Evolutionary conservation across 208 protist genomes (phyloP).

Genomic region (Crithidia acanthocephali): DNA sequence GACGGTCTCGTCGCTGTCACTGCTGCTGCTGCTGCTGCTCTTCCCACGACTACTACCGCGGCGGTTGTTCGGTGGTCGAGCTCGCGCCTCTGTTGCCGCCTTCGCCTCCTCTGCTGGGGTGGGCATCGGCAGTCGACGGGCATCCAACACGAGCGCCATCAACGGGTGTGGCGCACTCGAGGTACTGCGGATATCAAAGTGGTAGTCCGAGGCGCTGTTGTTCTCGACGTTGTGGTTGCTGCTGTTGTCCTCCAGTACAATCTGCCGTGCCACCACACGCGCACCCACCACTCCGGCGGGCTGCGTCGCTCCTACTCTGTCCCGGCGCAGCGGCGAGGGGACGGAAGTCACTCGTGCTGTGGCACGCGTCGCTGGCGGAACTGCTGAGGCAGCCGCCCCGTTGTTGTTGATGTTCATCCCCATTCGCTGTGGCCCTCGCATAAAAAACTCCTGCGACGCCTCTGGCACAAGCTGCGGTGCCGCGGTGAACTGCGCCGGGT

Average conservation of each 20-base stretch:
- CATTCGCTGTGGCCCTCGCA: conserved; percentile 9
- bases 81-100: neutral
- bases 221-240: too few relatives aligned
- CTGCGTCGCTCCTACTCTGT: neutral
- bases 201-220: conserved; percentile 4
- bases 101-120: neutral
- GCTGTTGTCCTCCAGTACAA: neutral
- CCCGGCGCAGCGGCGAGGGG: neutral
- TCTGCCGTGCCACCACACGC: neutral
- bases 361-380: neutral
- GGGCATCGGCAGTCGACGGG: neutral
- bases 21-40: neutral
- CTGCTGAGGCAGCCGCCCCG: neutral
- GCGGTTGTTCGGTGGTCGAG: too few relatives aligned
- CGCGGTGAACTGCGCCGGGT: conserved; percentile 1
- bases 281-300: neutral
- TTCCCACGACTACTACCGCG: neutral
- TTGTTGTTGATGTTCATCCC: neutral
- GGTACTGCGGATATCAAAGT: conserved; percentile 12
- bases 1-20: neutral
- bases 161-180: conserved; percentile 12
- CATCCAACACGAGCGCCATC: conserved; percentile 16
- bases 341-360: neutral
- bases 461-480: conserved; percentile 17
- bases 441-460: conserved; percentile 23